Evolutionary conservation across 1,284 basidiomycete genomes (phyloP).

Genomic region (Garcileccinum viscosum): DNA sequence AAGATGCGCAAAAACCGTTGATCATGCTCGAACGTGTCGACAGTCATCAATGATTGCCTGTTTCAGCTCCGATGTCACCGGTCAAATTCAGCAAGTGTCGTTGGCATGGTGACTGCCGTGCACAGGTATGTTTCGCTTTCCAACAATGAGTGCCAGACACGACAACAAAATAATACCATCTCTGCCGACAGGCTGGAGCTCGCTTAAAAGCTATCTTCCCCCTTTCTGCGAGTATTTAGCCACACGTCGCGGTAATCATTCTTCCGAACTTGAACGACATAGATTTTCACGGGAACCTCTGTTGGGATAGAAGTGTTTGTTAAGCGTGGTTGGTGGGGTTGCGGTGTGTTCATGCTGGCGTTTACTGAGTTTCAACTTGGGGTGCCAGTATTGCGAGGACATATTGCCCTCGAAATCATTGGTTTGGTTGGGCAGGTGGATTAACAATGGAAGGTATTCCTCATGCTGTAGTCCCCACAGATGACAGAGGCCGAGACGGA

Average conservation of each 20-base stretch:
- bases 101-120: constrained; percentile 45
- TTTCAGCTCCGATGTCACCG: constrained; percentile 52
- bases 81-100: constrained; percentile 52
- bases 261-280: background rate
- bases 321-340: constrained; percentile 63
- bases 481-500: background rate
- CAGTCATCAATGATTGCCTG: constrained; percentile 57
- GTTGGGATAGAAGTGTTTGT: constrained; percentile 68
- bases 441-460: constrained; percentile 4
- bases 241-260: background rate
- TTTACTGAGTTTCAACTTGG: constrained; percentile 53
- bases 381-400: constrained; percentile 56
- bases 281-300: constrained; percentile 67
- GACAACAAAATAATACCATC: constrained; percentile 46
- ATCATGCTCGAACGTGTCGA: constrained; percentile 64
- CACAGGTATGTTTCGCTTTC: constrained; percentile 35
- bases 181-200: constrained; percentile 58
- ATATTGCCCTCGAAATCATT: constrained; percentile 55
- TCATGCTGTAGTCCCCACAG: background rate
- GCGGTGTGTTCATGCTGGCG: constrained; percentile 57
- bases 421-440: constrained; percentile 66
- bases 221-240: constrained; percentile 49
- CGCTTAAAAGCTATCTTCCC: constrained; percentile 70
- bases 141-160: background rate
- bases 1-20: constrained; percentile 62